Base-by-base conservation (phyloP, 108 stramenopile genomes). In the Pseudonitzschia pungens region DNA sequence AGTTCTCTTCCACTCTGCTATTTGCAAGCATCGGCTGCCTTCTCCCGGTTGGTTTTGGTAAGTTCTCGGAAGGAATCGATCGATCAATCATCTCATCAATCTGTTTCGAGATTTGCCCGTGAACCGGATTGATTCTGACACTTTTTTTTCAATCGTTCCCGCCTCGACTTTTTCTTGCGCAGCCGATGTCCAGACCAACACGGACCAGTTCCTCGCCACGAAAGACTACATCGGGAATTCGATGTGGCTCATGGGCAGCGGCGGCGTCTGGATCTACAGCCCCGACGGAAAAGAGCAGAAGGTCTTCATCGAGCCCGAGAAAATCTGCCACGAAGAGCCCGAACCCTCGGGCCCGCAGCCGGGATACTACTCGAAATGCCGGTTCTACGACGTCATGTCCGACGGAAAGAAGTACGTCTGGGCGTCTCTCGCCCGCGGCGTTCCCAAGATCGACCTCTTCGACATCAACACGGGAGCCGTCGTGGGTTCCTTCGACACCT, bases 401-500 rank as follows among this genome's bases (percentile, higher is more conserved):
- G 74, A 75, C 43, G 74, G 74, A 41, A 67, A 69, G 56, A 69
- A 75, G 67, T 75, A 68, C 45, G 74, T 75, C 24, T 68, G 67
- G 56, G 67, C 67, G 4, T 45, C 42, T 1, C 32, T 58, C 41
- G 55, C 0, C 14, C 67, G 67, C 16, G 67, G 68, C 11, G 18
- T 24, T n/a, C 16, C 63, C 15, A 54, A 56, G 55, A 29, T 77
- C 41, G 76, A 77, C 54, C 26, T 77, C 33, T 77, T 77, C 40
- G 56, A 55, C 41, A 60, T 77, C 22, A 57, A 69, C 33, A 70
- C 69, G 43, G 76, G 76, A 26, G 69, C 40, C 1, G 41, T 52
- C 27, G 69, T 64, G 26, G 69, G 69, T 20, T 60, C 69, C 12
- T 67, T 78, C 43, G 71, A 66, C 5, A 67, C 71, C 50, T 78